phyloP scores from a whole-genome alignment of 2,329 filamentous ascomycete species.

The Paraphaeosphaeria minitans region DNA sequence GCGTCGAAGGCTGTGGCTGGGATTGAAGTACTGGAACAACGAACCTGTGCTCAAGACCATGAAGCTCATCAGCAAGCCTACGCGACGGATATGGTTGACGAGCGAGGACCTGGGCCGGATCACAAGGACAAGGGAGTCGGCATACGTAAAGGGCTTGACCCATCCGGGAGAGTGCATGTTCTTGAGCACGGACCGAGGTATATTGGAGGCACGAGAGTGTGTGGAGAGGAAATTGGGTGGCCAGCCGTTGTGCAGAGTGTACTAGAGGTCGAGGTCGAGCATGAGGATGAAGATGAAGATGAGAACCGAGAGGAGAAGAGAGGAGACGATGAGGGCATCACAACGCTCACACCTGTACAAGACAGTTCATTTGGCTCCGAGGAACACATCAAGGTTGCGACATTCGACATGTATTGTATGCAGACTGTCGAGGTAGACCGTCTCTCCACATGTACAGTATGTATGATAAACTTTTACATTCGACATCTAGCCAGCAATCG shows the following conservation, averaged over 20 bases:
- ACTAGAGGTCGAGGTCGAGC: conserved; percentile 24
- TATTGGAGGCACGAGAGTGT: conserved; percentile 83
- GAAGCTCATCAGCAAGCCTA: conserved; percentile 73
- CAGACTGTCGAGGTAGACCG: neutral
- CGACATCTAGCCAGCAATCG: neutral
- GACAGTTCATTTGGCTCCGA: neutral
- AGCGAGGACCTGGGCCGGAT: conserved; percentile 67
- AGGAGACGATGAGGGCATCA: neutral
- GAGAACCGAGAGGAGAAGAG: neutral
- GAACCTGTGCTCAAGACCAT: conserved; percentile 76
- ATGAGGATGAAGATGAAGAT: too few relatives aligned
- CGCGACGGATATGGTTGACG: conserved; percentile 70
- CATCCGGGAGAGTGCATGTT: conserved; percentile 83
- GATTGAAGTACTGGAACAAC: conserved; percentile 87
- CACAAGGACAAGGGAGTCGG: conserved; percentile 69
- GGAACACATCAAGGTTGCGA: neutral
- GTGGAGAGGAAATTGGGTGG: conserved; percentile 82
- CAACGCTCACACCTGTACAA: neutral
- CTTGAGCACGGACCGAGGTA: conserved; percentile 74
- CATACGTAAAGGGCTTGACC: conserved; percentile 72
- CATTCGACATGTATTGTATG: conserved; percentile 7
- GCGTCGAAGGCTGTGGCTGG: conserved; percentile 79
- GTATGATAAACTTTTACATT: conserved; percentile 7
- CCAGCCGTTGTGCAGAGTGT: conserved; percentile 73
- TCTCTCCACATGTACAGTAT: conserved; percentile 11